Evolutionary conservation across 768 basidiomycete genomes (phyloP).

Genomic region (Favolaschia claudopus): DNA sequence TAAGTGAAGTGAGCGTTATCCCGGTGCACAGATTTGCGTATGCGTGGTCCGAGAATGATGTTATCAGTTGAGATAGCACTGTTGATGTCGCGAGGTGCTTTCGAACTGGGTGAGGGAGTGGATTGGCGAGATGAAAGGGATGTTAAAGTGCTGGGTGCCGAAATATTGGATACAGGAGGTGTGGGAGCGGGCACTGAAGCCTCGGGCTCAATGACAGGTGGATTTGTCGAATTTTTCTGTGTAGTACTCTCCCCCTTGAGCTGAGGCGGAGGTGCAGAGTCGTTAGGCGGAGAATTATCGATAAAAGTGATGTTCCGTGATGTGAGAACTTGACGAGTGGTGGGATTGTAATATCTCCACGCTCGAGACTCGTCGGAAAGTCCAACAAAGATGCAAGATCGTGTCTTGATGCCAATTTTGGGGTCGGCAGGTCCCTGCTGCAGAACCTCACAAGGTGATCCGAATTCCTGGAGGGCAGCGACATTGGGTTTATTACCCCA

Average conservation of each 20-base stretch:
- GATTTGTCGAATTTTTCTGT: not conserved
- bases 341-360: slow-evolving; percentile 21
- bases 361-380: slow-evolving; percentile 25
- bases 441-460: not conserved
- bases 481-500: slow-evolving; percentile 24
- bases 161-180: not conserved
- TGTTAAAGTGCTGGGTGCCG: not conserved
- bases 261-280: slow-evolving; percentile 1
- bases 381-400: slow-evolving; percentile 17
- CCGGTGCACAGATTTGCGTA: not conserved
- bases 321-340: slow-evolving; percentile 16
- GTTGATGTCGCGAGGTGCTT: slow-evolving; percentile 9
- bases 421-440: not conserved
- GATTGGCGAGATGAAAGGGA: not conserved
- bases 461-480: not conserved
- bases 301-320: slow-evolving; percentile 27
- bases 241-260: slow-evolving; percentile 15
- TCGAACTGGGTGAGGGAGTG: not conserved
- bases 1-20: not conserved
- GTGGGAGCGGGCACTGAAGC: not conserved
- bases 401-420: slow-evolving; percentile 4
- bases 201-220: not conserved
- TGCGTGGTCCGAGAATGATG: slow-evolving; percentile 30
- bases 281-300: not conserved
- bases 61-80: slow-evolving; percentile 1